Conservation (phyloP, 768 basidiomycete genomes). For the Hydnomerulius pinastri region DNA sequence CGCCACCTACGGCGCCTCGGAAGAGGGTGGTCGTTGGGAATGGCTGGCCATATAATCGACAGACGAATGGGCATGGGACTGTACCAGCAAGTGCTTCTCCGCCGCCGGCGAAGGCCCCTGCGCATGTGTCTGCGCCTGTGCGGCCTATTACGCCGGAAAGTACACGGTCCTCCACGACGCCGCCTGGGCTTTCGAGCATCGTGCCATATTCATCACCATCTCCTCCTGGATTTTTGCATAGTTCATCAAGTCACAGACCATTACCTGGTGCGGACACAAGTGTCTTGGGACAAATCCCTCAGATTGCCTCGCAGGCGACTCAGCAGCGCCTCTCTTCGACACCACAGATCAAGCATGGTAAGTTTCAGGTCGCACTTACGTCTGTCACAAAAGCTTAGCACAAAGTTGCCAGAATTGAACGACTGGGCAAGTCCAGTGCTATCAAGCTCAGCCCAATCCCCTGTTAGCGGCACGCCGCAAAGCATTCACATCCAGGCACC, state of each 20-base stretch:
- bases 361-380: slow-evolving; percentile 10
- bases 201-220: slow-evolving; percentile 35
- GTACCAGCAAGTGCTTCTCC: slow-evolving; percentile 17
- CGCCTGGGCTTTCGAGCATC: slow-evolving; percentile 33
- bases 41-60: slow-evolving; percentile 45
- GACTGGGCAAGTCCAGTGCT: slow-evolving; percentile 26
- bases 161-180: slow-evolving; percentile 34
- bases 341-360: slow-evolving; percentile 31
- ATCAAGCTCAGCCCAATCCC: slow-evolving; percentile 12
- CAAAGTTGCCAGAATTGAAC: slow-evolving; percentile 15
- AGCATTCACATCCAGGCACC: slow-evolving; percentile 32
- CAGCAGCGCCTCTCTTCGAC: slow-evolving; percentile 17
- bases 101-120: slow-evolving; percentile 7
- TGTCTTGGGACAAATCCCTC: slow-evolving; percentile 18
- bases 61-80: slow-evolving; percentile 26
- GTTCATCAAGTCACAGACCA: slow-evolving; percentile 28
- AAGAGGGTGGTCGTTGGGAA: slow-evolving; percentile 43
- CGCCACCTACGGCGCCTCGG: slow-evolving; percentile 18
- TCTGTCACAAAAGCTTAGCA: not conserved
- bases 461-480: slow-evolving; percentile 14
- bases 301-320: not conserved
- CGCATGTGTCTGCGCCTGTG: slow-evolving; percentile 15
- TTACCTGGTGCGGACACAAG: slow-evolving; percentile 17
- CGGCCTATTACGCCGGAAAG: slow-evolving; percentile 32
- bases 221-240: slow-evolving; percentile 36